Evolutionary conservation across 2,329 filamentous ascomycete genomes (phyloP).

Genomic region (Calonectria leucothoes): DNA sequence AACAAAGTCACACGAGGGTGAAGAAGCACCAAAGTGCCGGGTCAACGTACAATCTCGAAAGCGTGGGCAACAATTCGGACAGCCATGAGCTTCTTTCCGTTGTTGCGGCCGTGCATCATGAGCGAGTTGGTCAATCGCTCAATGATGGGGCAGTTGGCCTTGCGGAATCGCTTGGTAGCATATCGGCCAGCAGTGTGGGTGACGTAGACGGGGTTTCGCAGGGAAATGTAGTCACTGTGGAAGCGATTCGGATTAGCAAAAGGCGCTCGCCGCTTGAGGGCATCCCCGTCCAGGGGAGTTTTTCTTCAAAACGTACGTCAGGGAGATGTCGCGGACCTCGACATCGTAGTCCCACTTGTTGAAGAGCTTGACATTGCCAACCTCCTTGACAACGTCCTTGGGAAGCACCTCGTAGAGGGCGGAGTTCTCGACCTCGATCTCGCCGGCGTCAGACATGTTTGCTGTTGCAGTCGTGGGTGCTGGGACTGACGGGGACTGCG

Average conservation of each 20-base stretch:
- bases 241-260: conserved; percentile 48
- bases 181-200: conserved; percentile 99
- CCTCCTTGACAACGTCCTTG: conserved; percentile 90
- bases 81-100: conserved; percentile 99
- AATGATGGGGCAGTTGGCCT: conserved; percentile 99
- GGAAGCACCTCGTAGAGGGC: conserved; percentile 84
- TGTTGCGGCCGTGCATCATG: conserved; percentile 99
- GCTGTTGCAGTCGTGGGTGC: conserved; percentile 55
- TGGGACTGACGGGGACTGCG: conserved; percentile 50
- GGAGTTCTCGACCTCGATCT: conserved; percentile 90
- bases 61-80: conserved; percentile 98
- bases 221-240: conserved; percentile 97
- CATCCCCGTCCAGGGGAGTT: conserved; percentile 13
- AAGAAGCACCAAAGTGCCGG: background rate
- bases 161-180: conserved; percentile 99
- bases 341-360: conserved; percentile 99
- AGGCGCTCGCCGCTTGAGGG: conserved; percentile 27
- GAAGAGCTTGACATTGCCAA: conserved; percentile 95
- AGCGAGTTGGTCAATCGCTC: conserved; percentile 99
- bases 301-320: conserved; percentile 79
- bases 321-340: conserved; percentile 99
- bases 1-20: background rate
- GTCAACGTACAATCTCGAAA: conserved; percentile 94
- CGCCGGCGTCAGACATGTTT: conserved; percentile 94
- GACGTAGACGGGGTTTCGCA: conserved; percentile 98